phyloP scores from a whole-genome alignment of 768 basidiomycete species.

The Leccinellum luteum region DNA sequence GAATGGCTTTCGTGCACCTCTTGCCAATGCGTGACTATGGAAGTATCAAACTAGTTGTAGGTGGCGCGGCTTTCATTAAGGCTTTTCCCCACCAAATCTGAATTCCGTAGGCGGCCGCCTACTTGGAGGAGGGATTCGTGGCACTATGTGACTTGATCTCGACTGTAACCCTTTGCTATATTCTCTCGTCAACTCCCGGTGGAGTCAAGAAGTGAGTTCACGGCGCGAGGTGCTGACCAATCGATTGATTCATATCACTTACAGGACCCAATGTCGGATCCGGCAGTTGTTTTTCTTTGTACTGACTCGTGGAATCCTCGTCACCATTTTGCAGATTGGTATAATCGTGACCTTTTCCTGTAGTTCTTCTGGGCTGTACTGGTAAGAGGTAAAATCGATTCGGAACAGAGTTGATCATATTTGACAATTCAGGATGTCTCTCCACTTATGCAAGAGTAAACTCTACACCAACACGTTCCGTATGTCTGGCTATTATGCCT shows the following conservation, averaged over 20 bases:
- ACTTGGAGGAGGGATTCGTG: constrained; percentile 7
- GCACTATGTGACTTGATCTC: constrained; percentile 5
- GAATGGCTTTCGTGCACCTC: background rate
- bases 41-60: background rate
- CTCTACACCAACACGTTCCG: constrained; percentile 4
- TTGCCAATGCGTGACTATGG: background rate
- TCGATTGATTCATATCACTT: background rate
- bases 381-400: background rate
- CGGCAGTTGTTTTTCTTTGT: constrained; percentile 9
- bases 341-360: background rate
- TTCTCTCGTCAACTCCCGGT: constrained; percentile 10
- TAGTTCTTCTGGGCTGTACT: constrained; percentile 4
- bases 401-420: background rate
- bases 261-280: constrained; percentile 8
- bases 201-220: constrained; percentile 3
- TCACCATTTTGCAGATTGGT: constrained; percentile 11
- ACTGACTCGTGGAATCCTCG: constrained; percentile 13
- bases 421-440: constrained; percentile 1
- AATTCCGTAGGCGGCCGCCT: background rate
- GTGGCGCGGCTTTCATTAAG: background rate
- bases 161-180: constrained; percentile 6
- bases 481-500: background rate
- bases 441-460: constrained; percentile 11
- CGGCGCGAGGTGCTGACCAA: background rate
- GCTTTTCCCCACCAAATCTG: background rate